phyloP scores from a whole-genome alignment of 2,329 filamentous ascomycete genomes.

The Cladophialophora bantiana region DNA sequence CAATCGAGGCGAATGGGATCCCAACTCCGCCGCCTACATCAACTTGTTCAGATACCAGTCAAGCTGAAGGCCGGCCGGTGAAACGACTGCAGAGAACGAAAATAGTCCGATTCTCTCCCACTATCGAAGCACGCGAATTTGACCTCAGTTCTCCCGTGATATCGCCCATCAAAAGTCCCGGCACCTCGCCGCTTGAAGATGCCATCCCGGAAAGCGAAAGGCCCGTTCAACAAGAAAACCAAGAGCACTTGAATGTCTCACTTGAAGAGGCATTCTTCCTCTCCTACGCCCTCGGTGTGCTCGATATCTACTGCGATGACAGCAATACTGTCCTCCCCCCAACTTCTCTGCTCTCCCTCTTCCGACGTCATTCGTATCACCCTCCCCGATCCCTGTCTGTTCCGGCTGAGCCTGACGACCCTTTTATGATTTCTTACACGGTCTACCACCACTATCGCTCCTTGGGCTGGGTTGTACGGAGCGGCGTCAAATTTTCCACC shows the following conservation, averaged over 20 bases:
- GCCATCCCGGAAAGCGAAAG: conserved; percentile 35
- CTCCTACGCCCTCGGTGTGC: conserved; percentile 76
- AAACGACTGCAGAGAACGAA: conserved; percentile 52
- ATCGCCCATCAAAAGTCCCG: conserved; percentile 39
- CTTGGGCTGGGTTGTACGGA: conserved; percentile 90
- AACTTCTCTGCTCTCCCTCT: conserved; percentile 68
- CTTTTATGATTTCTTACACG: conserved; percentile 84
- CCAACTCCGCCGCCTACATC: conserved; percentile 41
- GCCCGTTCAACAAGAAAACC: conserved; percentile 49
- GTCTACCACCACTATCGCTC: conserved; percentile 97
- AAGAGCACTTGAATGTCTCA: conserved; percentile 91
- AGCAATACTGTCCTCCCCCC: conserved; percentile 56
- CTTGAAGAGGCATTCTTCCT: conserved; percentile 93
- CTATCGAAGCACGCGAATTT: conserved; percentile 70
- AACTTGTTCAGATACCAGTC: conserved; percentile 38
- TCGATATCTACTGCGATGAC: conserved; percentile 62
- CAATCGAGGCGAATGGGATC: conserved; percentile 38
- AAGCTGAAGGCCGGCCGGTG: conserved; percentile 31
- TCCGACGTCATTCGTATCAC: conserved; percentile 73
- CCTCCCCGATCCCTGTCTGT: conserved; percentile 59
- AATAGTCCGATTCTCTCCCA: conserved; percentile 74
- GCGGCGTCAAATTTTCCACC: conserved; percentile 91
- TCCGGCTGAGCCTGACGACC: conserved; percentile 73
- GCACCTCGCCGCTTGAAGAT: conserved; percentile 29
- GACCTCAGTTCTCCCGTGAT: conserved; percentile 42